Evolutionary conservation across 2,329 filamentous ascomycete species (phyloP).

Genomic region (Didymellaceae sp.): DNA sequence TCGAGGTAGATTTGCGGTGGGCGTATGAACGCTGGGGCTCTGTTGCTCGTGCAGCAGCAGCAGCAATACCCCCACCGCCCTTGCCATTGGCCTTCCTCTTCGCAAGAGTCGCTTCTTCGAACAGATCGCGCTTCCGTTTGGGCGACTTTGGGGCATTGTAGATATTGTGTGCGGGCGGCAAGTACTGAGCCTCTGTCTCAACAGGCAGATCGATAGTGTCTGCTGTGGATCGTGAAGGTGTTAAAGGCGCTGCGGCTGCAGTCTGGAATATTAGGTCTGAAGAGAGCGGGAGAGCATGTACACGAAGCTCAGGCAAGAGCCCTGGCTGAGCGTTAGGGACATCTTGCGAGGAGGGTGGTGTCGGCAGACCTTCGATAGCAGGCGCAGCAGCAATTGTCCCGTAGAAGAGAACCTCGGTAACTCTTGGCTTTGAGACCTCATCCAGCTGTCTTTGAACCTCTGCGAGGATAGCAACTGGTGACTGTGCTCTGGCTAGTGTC

Average conservation of each 20-base stretch:
- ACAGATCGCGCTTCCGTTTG: constrained; percentile 55
- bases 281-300: constrained; percentile 53
- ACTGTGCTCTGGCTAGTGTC: constrained; percentile 45
- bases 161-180: constrained; percentile 35
- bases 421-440: constrained; percentile 15
- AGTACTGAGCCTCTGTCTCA: constrained; percentile 42
- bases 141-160: constrained; percentile 31
- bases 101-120: constrained; percentile 56
- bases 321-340: constrained; percentile 6
- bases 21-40: constrained; percentile 32
- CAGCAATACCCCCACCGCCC: constrained; percentile 53
- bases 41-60: constrained; percentile 48
- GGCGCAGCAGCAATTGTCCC: constrained; percentile 40
- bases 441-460: constrained; percentile 29
- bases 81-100: constrained; percentile 51
- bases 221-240: constrained; percentile 13
- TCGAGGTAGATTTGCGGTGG: constrained; percentile 44
- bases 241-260: constrained; percentile 10
- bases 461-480: constrained; percentile 50
- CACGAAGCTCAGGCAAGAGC: constrained; percentile 32
- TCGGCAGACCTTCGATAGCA: constrained; percentile 29
- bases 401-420: constrained; percentile 57
- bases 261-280: constrained; percentile 47
- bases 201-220: not conserved
- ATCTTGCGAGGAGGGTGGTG: constrained; percentile 40